Conservation (phyloP, 768 basidiomycete genomes). For the Russula vinacea region DNA sequence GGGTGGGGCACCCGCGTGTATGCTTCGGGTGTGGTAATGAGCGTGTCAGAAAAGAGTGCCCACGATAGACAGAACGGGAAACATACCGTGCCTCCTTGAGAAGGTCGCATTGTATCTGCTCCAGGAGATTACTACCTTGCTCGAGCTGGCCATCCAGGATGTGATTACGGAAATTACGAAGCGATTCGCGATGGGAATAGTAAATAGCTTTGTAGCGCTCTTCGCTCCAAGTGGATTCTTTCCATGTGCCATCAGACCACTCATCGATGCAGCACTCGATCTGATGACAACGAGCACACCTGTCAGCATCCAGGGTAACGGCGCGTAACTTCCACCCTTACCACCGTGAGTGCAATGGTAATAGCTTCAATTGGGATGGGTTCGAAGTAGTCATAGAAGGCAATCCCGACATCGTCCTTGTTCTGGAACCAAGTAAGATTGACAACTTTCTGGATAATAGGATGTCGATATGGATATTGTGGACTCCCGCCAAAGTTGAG, state of each 20-base stretch:
- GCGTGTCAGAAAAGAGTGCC: not conserved
- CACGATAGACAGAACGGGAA: not conserved
- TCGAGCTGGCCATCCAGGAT: too few relatives aligned
- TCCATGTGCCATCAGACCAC: conserved; percentile 6
- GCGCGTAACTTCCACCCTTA: not conserved
- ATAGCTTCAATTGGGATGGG: conserved; percentile 8
- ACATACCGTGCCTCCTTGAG: conserved; percentile 11
- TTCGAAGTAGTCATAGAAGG: conserved; percentile 3
- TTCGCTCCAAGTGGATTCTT: not conserved
- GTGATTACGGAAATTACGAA: conserved; percentile 1
- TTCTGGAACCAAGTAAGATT: conserved; percentile 19
- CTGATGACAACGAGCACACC: not conserved
- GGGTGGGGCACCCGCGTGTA: conserved; percentile 4
- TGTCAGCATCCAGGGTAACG: not conserved
- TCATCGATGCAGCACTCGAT: conserved; percentile 22
- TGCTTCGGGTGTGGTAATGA: not conserved
- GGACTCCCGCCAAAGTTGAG: not conserved
- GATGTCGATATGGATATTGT: conserved; percentile 17
- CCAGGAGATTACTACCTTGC: not conserved
- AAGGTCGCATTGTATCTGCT: not conserved
- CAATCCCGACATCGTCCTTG: conserved; percentile 2
- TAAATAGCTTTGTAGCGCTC: not conserved
- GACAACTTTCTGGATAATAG: conserved; percentile 15
- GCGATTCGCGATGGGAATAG: conserved; percentile 1
- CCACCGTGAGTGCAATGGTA: conserved; percentile 15